A percentile compares a stretch with the other conserved stretches of the same genome.
phyloP scores from a whole-genome alignment of 306 rosid genomes.

The Canavalia ensiformis region DNA sequence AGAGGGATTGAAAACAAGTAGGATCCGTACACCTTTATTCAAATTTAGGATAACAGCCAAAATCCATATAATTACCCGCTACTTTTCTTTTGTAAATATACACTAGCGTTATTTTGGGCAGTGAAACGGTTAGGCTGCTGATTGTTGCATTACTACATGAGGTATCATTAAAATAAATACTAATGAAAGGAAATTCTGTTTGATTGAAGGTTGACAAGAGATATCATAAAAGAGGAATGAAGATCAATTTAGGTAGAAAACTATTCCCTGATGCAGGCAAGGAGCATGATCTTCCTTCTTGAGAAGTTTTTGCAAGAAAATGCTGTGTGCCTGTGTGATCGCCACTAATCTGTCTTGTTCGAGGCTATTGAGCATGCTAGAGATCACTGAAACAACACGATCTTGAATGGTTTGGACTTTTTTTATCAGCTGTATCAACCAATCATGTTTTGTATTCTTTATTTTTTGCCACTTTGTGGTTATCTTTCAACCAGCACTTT shows the following conservation, averaged over 20 bases:
- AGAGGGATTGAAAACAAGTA: slow-evolving; percentile 10
- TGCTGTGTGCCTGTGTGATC: not conserved
- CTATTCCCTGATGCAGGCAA: not conserved
- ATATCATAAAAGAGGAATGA: not conserved
- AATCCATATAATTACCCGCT: too few relatives aligned
- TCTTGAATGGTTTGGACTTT: not conserved
- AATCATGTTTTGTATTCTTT: not conserved
- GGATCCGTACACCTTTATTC: not conserved
- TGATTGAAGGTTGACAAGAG: slow-evolving; percentile 30
- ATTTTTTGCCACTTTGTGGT: not conserved
- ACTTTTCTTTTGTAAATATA: too few relatives aligned
- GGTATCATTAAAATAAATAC: slow-evolving; percentile 13
- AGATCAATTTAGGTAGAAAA: not conserved
- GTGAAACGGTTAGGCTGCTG: not conserved
- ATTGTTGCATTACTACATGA: not conserved
- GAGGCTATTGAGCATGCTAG: not conserved
- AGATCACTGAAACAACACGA: not conserved
- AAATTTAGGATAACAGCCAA: too few relatives aligned
- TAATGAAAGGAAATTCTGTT: slow-evolving; percentile 15
- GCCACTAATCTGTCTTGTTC: slow-evolving; percentile 25
- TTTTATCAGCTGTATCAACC: not conserved
- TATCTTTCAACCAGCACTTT: not conserved
- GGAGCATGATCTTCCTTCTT: not conserved
- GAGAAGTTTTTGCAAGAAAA: not conserved
- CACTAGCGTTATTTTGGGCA: not conserved